Evolutionary conservation across 1,284 basidiomycete genomes (phyloP).

Genomic region (Sutorius eximius): DNA sequence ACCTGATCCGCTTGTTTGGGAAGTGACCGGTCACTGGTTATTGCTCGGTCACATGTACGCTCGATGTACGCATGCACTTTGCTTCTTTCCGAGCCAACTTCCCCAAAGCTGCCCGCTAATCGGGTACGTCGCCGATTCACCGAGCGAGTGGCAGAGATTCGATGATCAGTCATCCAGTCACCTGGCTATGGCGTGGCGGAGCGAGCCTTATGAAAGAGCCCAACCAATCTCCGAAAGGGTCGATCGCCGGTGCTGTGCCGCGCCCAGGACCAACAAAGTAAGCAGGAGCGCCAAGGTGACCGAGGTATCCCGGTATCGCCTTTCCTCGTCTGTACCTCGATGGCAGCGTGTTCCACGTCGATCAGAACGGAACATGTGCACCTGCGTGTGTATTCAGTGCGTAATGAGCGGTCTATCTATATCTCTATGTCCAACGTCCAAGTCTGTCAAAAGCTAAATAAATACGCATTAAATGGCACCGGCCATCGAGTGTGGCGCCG

Average conservation of each 20-base stretch:
- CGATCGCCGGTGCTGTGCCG: not conserved
- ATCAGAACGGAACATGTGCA: not conserved
- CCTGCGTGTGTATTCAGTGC: not conserved
- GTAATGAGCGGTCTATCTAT: not conserved
- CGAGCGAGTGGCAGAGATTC: too few species aligned
- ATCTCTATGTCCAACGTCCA: not conserved
- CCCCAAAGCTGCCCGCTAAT: too few species aligned
- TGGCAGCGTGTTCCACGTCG: not conserved
- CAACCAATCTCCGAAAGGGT: too few species aligned
- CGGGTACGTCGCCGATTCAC: too few species aligned
- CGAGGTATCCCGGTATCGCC: not conserved
- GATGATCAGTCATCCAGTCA: too few species aligned
- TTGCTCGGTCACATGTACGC: too few species aligned
- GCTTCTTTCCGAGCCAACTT: too few species aligned
- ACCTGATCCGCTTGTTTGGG: too few species aligned
- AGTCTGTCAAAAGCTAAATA: not conserved
- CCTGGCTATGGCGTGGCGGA: too few species aligned
- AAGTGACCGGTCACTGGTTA: too few species aligned
- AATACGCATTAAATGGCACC: not conserved
- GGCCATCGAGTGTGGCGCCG: not conserved
- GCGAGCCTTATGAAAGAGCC: too few species aligned
- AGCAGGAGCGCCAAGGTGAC: not conserved
- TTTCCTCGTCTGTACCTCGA: not conserved
- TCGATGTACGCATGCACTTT: too few species aligned
- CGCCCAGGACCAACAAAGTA: not conserved